A percentile compares a stretch with the other conserved stretches of the same genome.
Evolutionary conservation across 257 asterid genomes (phyloP).

Genomic region (Gardenia jasminoides): DNA sequence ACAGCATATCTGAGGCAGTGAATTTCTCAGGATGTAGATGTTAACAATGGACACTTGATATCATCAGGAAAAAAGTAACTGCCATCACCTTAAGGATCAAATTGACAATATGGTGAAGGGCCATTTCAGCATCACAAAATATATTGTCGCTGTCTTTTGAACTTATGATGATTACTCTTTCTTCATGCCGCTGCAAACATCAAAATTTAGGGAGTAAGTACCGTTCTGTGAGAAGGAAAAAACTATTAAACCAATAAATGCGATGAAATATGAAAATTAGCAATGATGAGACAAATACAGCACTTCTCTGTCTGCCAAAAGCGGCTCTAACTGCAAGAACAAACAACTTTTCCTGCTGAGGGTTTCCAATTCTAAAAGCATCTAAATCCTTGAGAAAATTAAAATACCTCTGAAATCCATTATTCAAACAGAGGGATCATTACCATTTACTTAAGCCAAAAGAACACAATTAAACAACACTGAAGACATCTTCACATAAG

Average conservation of each 20-base stretch:
- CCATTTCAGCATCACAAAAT: slow-evolving; percentile 91
- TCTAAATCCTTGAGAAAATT: neutral
- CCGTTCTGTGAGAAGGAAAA: neutral
- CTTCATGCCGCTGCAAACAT: slow-evolving; percentile 79
- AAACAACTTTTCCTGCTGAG: neutral
- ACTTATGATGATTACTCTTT: slow-evolving; percentile 87
- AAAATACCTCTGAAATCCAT: neutral
- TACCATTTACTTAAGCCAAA: neutral
- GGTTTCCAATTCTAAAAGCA: neutral
- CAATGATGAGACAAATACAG: too few relatives aligned
- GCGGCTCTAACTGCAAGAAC: neutral
- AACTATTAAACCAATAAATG: neutral
- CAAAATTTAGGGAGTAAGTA: slow-evolving; percentile 13
- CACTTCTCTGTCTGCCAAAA: neutral
- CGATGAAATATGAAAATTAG: neutral
- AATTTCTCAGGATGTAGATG: neutral
- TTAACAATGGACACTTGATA: neutral
- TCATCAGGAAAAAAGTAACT: neutral
- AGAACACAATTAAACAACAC: neutral
- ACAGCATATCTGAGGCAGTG: neutral
- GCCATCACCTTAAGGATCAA: slow-evolving; percentile 73
- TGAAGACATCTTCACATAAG: too few relatives aligned
- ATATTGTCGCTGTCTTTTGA: slow-evolving; percentile 64
- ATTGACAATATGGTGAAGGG: slow-evolving; percentile 87
- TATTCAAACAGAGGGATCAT: neutral